These are phyloP conservation scores for Bacterosira constricta DNA, from an alignment of 108 stramenopile species.

Conservation along the genomic window DNA sequence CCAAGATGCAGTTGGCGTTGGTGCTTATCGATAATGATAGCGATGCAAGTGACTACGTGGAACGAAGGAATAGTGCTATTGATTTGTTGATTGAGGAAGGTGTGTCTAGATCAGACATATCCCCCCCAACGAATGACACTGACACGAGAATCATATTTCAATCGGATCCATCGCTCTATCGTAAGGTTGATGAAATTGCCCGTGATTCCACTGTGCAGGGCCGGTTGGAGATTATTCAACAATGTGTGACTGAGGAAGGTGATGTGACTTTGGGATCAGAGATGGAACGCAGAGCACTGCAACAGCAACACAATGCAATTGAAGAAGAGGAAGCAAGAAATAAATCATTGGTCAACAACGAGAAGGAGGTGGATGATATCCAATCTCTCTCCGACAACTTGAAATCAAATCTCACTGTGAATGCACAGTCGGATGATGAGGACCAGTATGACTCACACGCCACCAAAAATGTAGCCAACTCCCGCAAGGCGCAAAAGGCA, in stretches of 20 bases:
- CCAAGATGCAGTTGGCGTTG: constrained; percentile 92
- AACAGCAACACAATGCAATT: constrained; percentile 33
- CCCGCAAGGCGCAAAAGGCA: constrained; percentile 61
- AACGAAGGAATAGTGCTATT: constrained; percentile 4
- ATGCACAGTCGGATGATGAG: neutral
- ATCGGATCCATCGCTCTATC: constrained; percentile 85
- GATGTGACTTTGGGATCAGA: constrained; percentile 63
- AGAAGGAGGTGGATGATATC: neutral
- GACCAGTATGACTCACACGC: constrained; percentile 2
- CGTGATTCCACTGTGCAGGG: constrained; percentile 34
- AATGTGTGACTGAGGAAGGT: constrained; percentile 71
- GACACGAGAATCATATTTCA: constrained; percentile 38
- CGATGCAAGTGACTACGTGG: neutral
- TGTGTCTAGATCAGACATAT: constrained; percentile 19
- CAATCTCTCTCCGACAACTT: constrained; percentile 9
- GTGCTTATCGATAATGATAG: constrained; percentile 28
- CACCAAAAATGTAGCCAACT: neutral
- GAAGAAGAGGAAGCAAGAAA: too few species aligned
- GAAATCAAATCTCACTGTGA: constrained; percentile 9
- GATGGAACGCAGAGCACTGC: constrained; percentile 28
- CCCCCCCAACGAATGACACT: constrained; percentile 6
- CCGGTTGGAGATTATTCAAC: constrained; percentile 79
- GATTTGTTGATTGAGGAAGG: constrained; percentile 26
- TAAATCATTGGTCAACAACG: neutral
- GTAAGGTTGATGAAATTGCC: constrained; percentile 65